These are phyloP conservation scores for Alternaria ethzedia DNA, from an alignment of 2,329 filamentous ascomycete species.

Conservation along the genomic window DNA sequence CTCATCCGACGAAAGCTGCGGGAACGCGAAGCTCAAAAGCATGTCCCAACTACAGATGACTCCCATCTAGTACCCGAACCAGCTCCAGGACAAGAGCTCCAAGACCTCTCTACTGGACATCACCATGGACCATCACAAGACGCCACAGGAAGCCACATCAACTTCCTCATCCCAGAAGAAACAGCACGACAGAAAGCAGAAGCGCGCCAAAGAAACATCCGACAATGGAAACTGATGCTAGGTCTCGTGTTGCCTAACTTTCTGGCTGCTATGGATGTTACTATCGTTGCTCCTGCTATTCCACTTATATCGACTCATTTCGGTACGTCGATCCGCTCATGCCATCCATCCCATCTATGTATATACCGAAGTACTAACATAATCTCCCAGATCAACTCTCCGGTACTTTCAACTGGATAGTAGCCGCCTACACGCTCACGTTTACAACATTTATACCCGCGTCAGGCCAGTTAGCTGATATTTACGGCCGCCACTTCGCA, in stretches of 20 bases:
- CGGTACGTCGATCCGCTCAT: constrained; percentile 48
- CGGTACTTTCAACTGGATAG: constrained; percentile 63
- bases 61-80: constrained; percentile 30
- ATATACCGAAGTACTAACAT: constrained; percentile 5
- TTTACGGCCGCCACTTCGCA: constrained; percentile 67
- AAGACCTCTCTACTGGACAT: background rate
- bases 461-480: constrained; percentile 69
- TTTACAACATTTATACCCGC: constrained; percentile 71
- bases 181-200: constrained; percentile 18
- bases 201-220: constrained; percentile 37
- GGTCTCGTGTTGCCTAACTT: constrained; percentile 67
- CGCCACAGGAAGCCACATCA: constrained; percentile 8
- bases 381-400: constrained; percentile 61
- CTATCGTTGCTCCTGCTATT: constrained; percentile 67
- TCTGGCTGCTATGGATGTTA: constrained; percentile 68
- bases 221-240: constrained; percentile 66
- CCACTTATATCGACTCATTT: constrained; percentile 71
- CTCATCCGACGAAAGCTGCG: constrained; percentile 30
- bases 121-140: background rate
- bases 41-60: constrained; percentile 29
- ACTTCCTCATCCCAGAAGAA: constrained; percentile 19
- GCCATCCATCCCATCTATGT: background rate
- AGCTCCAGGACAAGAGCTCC: background rate
- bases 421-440: constrained; percentile 71
- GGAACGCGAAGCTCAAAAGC: constrained; percentile 29